Evolutionary conservation across 345 rosid genomes (phyloP).

Genomic region (Cardamine occulta): DNA sequence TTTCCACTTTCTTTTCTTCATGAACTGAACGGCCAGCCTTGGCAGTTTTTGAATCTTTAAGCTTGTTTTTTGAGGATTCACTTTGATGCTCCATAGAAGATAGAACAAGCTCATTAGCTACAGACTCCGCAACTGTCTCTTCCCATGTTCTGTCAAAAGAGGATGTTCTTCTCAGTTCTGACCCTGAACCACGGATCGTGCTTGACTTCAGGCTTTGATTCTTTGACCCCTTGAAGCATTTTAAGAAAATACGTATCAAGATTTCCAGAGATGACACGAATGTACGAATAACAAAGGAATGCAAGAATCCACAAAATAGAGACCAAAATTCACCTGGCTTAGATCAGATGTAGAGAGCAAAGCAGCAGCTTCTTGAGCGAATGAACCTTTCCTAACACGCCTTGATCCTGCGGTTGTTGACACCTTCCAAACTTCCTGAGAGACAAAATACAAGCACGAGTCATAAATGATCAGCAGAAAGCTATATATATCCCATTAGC

Average conservation of each 20-base stretch:
- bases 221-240: slow-evolving; percentile 54
- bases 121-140: slow-evolving; percentile 91
- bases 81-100: slow-evolving; percentile 70
- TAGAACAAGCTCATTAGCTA: slow-evolving; percentile 84
- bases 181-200: slow-evolving; percentile 47
- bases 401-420: slow-evolving; percentile 79
- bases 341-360: slow-evolving; percentile 58
- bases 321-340: slow-evolving; percentile 48
- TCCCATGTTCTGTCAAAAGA: slow-evolving; percentile 98
- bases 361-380: slow-evolving; percentile 61
- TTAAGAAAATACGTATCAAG: slow-evolving; percentile 5
- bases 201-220: slow-evolving; percentile 51
- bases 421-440: slow-evolving; percentile 95
- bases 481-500: background rate
- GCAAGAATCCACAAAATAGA: background rate
- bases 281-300: background rate
- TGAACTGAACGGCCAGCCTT: slow-evolving; percentile 75
- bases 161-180: slow-evolving; percentile 87
- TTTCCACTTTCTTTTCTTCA: slow-evolving; percentile 83
- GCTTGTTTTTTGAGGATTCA: slow-evolving; percentile 66
- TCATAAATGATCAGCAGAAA: background rate
- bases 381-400: slow-evolving; percentile 74
- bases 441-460: slow-evolving; percentile 3
- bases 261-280: slow-evolving; percentile 12
- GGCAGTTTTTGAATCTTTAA: slow-evolving; percentile 63